A percentile compares a stretch with the other conserved stretches of the same genome.
Evolutionary conservation across 2,329 filamentous ascomycete species (phyloP).

Genomic region (Cladosporium sp.): DNA sequence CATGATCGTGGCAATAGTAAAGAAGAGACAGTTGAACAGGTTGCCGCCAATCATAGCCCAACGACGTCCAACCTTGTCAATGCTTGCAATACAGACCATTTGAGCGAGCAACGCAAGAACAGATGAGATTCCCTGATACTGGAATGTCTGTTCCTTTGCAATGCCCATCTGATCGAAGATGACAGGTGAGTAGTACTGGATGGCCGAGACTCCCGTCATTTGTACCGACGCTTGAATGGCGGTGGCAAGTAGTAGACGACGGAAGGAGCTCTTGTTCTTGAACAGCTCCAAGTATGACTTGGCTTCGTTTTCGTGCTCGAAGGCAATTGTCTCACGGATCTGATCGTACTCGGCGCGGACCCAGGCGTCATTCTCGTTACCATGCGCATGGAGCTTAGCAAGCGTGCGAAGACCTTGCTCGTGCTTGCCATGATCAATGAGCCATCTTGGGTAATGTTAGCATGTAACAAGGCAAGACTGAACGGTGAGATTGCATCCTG

Average conservation of each 20-base stretch:
- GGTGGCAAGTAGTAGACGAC: constrained; percentile 64
- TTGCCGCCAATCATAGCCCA: constrained; percentile 70
- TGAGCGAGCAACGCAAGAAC: constrained; percentile 66
- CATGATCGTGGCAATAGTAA: constrained; percentile 61
- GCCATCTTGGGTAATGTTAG: constrained; percentile 47
- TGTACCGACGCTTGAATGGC: constrained; percentile 67
- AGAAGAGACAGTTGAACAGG: constrained; percentile 64
- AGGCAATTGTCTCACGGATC: constrained; percentile 62
- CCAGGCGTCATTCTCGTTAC: constrained; percentile 61
- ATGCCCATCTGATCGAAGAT: constrained; percentile 65
- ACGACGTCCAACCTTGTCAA: constrained; percentile 66
- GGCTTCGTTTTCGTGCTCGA: constrained; percentile 62
- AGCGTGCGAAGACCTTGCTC: constrained; percentile 63
- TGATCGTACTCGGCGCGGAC: constrained; percentile 68
- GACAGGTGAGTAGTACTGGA: constrained; percentile 63
- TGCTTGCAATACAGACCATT: constrained; percentile 61
- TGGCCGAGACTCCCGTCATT: constrained; percentile 71
- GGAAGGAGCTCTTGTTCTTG: constrained; percentile 60
- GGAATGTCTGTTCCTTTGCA: constrained; percentile 57
- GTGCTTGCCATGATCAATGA: constrained; percentile 64
- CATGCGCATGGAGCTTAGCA: constrained; percentile 64
- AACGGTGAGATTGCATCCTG: background rate
- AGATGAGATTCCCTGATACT: constrained; percentile 71
- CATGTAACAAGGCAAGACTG: too few species aligned
- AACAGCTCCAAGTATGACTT: constrained; percentile 69